phyloP scores from a whole-genome alignment of 352 stramenopile species.

The Elongisporangium prolatum region DNA sequence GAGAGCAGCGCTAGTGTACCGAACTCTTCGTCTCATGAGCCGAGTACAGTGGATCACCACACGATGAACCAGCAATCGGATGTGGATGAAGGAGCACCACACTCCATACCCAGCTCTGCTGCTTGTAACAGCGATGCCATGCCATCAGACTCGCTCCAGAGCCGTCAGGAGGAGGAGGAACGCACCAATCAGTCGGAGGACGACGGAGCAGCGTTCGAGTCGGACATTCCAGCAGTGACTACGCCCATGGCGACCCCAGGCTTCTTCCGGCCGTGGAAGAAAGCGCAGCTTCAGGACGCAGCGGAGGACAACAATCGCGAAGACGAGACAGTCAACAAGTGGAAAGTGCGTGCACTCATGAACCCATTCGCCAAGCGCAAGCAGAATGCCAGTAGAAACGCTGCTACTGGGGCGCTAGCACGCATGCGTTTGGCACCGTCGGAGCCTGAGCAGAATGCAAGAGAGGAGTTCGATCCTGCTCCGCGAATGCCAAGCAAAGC shows the following conservation, averaged over 20 bases:
- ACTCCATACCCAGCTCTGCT: neutral
- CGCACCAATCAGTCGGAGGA: constrained; percentile 9
- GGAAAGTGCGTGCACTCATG: constrained; percentile 59
- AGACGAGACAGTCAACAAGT: constrained; percentile 44
- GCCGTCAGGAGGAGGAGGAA: constrained; percentile 2
- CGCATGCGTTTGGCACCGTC: constrained; percentile 2
- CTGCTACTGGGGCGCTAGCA: neutral
- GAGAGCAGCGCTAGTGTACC: constrained; percentile 8
- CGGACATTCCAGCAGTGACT: constrained; percentile 10
- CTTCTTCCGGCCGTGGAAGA: constrained; percentile 63
- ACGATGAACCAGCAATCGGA: constrained; percentile 24
- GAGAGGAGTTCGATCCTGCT: constrained; percentile 2
- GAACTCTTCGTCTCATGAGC: constrained; percentile 1
- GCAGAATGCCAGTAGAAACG: neutral
- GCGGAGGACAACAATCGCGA: constrained; percentile 12
- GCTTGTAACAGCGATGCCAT: neutral
- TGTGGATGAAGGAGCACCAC: constrained; percentile 1
- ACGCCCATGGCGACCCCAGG: constrained; percentile 13
- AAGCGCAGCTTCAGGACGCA: constrained; percentile 9
- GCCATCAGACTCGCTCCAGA: constrained; percentile 4
- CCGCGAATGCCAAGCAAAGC: neutral
- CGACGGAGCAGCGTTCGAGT: constrained; percentile 17
- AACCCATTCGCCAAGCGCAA: constrained; percentile 69
- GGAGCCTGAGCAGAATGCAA: constrained; percentile 1
- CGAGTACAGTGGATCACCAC: neutral